These are phyloP conservation scores for Leccinellum luteum DNA, from an alignment of 768 basidiomycete genomes.

Conservation along the genomic window DNA sequence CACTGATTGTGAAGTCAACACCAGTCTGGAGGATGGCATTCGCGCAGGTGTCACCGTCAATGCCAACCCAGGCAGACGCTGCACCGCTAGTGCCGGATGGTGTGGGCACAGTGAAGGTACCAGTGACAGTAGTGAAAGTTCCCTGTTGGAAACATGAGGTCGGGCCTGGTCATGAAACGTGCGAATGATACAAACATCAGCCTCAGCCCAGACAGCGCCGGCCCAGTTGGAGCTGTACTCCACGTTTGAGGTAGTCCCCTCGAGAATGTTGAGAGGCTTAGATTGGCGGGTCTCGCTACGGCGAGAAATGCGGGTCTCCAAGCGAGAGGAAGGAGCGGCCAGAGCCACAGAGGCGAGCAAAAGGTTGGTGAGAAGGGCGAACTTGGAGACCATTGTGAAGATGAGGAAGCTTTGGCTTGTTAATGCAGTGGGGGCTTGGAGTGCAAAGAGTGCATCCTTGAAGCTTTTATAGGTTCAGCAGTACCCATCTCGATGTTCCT, in stretches of 20 bases:
- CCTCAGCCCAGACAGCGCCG: slow-evolving; percentile 15
- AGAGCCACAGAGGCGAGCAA: slow-evolving; percentile 19
- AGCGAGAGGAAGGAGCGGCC: slow-evolving; percentile 17
- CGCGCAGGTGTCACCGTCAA: slow-evolving; percentile 10
- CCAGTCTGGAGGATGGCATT: slow-evolving; percentile 15
- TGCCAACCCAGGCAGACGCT: slow-evolving; percentile 17
- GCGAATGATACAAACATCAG: slow-evolving; percentile 6
- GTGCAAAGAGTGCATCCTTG: background rate
- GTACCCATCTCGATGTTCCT: background rate
- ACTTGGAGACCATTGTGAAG: slow-evolving; percentile 18
- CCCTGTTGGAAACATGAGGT: slow-evolving; percentile 5
- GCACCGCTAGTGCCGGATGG: background rate
- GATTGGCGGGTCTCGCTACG: slow-evolving; percentile 16
- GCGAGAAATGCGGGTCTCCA: slow-evolving; percentile 13
- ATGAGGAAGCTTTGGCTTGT: background rate
- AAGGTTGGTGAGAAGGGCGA: slow-evolving; percentile 13
- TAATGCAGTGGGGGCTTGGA: background rate
- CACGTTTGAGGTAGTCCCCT: background rate
- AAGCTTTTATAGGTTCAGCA: slow-evolving; percentile 13
- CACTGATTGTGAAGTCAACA: slow-evolving; percentile 4
- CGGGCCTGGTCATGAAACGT: background rate
- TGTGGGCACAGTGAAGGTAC: slow-evolving; percentile 10
- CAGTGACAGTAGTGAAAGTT: slow-evolving; percentile 12
- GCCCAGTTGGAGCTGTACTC: slow-evolving; percentile 22
- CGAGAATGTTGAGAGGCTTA: slow-evolving; percentile 2